A percentile compares a stretch with the other conserved stretches of the same genome.
These are phyloP conservation scores for Pinus albicaulis DNA, from an alignment of 75 land plant species.

Conservation along the genomic window DNA sequence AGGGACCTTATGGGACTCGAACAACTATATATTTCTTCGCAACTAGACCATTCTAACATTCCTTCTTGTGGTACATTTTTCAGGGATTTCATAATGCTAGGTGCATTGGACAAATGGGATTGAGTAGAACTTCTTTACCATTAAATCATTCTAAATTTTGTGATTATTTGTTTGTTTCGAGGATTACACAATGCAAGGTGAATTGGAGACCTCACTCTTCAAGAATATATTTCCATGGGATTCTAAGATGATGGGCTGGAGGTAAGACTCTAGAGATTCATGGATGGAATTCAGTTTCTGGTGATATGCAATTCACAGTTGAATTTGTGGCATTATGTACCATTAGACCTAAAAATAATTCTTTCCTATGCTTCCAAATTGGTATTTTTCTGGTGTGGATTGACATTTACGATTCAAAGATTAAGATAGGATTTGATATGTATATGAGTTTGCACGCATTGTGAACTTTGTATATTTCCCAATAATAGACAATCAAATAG, in stretches of 20 bases:
- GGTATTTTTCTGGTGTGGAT: too few species aligned
- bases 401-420: too few species aligned
- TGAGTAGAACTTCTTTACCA: neutral
- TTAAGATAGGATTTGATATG: too few species aligned
- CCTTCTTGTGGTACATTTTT: neutral
- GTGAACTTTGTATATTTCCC: too few species aligned
- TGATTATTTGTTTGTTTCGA: neutral
- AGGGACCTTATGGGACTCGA: conserved; percentile 5
- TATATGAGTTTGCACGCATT: too few species aligned
- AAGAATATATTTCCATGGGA: neutral
- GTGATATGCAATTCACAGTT: too few species aligned
- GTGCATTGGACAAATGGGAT: conserved; percentile 1
- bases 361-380: too few species aligned
- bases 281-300: too few species aligned
- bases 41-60: neutral
- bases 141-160: neutral
- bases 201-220: conserved; percentile 1
- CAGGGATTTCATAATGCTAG: conserved; percentile 5
- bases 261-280: neutral
- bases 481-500: too few species aligned
- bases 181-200: neutral
- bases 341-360: too few species aligned
- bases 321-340: too few species aligned
- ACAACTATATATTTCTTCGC: neutral
- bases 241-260: neutral